Conservation (phyloP, 2,329 filamentous ascomycete genomes). For the Apiospora malaysiana region DNA sequence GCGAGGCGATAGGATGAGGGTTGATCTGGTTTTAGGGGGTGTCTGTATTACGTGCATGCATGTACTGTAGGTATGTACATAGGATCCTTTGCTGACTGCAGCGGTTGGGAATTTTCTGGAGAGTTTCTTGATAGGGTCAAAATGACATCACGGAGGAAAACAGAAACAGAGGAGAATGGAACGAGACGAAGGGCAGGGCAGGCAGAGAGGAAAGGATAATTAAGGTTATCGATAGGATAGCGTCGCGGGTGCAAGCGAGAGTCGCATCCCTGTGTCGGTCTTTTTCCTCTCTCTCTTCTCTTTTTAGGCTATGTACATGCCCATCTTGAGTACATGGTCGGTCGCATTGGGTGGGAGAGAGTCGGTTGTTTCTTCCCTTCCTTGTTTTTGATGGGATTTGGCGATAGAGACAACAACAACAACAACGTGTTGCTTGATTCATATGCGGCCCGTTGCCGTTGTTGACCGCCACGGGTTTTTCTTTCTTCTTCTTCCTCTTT, state of each 20-base stretch:
- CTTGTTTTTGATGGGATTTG: background rate
- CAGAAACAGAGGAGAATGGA: background rate
- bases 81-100: background rate
- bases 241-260: constrained; percentile 18
- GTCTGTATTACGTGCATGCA: background rate
- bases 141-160: background rate
- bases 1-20: too few relatives aligned
- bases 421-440: background rate
- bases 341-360: too few relatives aligned
- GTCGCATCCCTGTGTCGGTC: constrained; percentile 3
- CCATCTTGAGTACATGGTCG: background rate
- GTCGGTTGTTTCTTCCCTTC: too few relatives aligned
- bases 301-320: background rate
- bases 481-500: background rate
- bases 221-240: constrained; percentile 18
- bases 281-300: background rate
- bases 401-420: background rate
- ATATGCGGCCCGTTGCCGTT: background rate
- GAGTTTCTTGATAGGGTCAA: background rate
- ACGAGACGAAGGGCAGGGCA: background rate
- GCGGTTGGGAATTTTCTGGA: background rate
- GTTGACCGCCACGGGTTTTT: too few relatives aligned
- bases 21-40: too few relatives aligned
- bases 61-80: too few relatives aligned
- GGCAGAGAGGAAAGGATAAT: background rate